Percentiles rank a stretch among this genome's conserved stretches.
Evolutionary conservation across 768 basidiomycete species (phyloP).

Genomic region (Sistotremastrum niveocremeum): DNA sequence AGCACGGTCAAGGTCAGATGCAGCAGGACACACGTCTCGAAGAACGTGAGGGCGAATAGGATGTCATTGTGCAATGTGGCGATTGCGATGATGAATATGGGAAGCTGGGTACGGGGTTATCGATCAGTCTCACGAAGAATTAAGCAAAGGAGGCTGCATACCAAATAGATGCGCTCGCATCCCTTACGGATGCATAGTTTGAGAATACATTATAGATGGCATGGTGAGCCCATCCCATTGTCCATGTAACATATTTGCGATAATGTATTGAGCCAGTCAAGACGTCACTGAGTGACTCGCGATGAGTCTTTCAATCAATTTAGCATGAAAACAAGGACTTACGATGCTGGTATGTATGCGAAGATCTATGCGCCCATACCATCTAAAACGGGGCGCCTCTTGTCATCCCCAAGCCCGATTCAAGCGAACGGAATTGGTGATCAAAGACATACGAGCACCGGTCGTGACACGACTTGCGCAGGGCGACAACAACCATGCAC

Average conservation of each 20-base stretch:
- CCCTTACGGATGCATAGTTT: conserved; percentile 21
- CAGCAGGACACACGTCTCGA: conserved; percentile 35
- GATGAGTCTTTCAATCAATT: not conserved
- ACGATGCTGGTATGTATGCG: conserved; percentile 32
- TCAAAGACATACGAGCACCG: conserved; percentile 26
- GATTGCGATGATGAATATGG: conserved; percentile 39
- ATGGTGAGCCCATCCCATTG: conserved; percentile 46
- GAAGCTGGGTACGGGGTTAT: conserved; percentile 30
- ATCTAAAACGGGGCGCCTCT: conserved; percentile 11
- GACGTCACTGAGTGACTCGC: conserved; percentile 27
- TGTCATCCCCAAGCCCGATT: conserved; percentile 14
- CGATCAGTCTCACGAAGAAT: conserved; percentile 3
- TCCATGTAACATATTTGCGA: conserved; percentile 29
- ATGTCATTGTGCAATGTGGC: conserved; percentile 33
- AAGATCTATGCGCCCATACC: conserved; percentile 22
- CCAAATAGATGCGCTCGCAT: conserved; percentile 37
- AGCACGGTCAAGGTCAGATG: conserved; percentile 26
- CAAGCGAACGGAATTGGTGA: conserved; percentile 15
- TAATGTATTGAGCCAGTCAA: conserved; percentile 32
- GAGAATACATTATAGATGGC: conserved; percentile 28
- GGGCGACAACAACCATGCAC: conserved; percentile 34
- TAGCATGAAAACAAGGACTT: conserved; percentile 6
- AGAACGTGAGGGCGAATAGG: conserved; percentile 36
- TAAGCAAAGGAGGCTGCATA: conserved; percentile 16
- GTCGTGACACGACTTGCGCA: conserved; percentile 29